Evolutionary conservation across 1,284 basidiomycete genomes (phyloP), one percentile per base, ranked within the genome.

Genomic region (Apiotrichum domesticum): DNA sequence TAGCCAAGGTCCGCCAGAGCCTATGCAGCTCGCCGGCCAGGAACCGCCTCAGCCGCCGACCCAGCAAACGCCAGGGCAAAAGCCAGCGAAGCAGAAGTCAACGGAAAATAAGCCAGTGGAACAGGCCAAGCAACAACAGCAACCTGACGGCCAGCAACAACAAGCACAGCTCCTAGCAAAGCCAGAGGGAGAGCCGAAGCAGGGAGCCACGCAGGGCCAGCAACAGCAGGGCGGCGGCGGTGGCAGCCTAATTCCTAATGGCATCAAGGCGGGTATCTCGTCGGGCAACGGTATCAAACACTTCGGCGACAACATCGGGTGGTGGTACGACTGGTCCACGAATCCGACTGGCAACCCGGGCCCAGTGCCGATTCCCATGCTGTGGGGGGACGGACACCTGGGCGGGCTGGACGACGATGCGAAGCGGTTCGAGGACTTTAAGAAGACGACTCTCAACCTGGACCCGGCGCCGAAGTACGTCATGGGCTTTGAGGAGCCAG

Each of bases 401-500:
- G 62, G 58, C 7, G 62, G 58, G 50, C 70, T 69, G 57, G 40
- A 54, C 14, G 63, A 63, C 35, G 76, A 77, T 57, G 62, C 69
- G 6, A 42, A 58, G 14, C 72, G 76, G 33, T 57, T 74, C 21
- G 51, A 57, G 14, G 61, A 64, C 3, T 77, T 77, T 64, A 51
- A 71, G 45, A 13, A 6, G 11, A 21, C 21, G 21, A 21, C 21
- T 21, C 45, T 46, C 47, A 6, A 6, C n/a, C 11, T 9, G 21
- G 6, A 6, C n/a, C 76, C 70, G 62, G 63, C 76, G 47, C 45
- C 29, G 4, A 66, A 73, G 29, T 46, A 11, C 14, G 45, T 46
- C 32, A 46, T 46, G 35, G 76, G 74, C n/a, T 74, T 68, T 57
- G 71, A 77, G 56, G 76, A 77, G 65, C 76, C 76, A 15, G 76